Base-by-base conservation (phyloP, 2,329 filamentous ascomycete species). In the Coleophoma eucalyptorum region DNA sequence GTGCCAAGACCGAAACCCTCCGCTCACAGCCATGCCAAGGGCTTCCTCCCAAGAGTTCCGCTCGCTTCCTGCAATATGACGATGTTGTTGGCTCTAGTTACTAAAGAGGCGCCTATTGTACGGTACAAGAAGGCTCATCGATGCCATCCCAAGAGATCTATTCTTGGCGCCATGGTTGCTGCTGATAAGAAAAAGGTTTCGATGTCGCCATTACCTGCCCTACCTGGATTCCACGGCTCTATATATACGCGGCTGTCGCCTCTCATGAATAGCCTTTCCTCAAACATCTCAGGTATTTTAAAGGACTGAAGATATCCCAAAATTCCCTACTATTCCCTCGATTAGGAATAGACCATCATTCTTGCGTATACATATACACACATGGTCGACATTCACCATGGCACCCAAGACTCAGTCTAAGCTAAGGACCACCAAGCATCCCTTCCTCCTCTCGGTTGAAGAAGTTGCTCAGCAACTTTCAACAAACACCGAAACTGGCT, bases 401-500 rank as follows among this genome's bases (percentile, higher is more conserved):
- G 54, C 55, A 49, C 56, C 58, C 13, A 55, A 50, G 26, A 40
- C 16, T 40, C n/a, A 38, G 16, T 19, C 48, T 20, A 16, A 18
- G 42, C 8, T 26, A 19, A 4, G n/a, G 16, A 59, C 57, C n/a
- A 52, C 58, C 5, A 74, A 72, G 48, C 81, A 83, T 60, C 80
- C 82, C 26, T 85, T 83, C 62, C 77, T 84, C 52, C 76, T 89
- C 46, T 66, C 78, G 19, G 74, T 79, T 58, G 71, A 80, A 56
- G 77, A 87, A 67, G 86, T 89, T 53, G 81, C 80, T 26, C 70
- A 78, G 49, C 76, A 81, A 54, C 76, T 88, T 48, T 72, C 75
- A 34, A 86, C 85, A 48, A 76, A 87, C 62, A 64, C 83, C 49
- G 86, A 90, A 54, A 83, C 79, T 64, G 88, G 88, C 37, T 72